Evolutionary conservation across 306 rosid genomes (phyloP).

Genomic region (Cicer arietinum): DNA sequence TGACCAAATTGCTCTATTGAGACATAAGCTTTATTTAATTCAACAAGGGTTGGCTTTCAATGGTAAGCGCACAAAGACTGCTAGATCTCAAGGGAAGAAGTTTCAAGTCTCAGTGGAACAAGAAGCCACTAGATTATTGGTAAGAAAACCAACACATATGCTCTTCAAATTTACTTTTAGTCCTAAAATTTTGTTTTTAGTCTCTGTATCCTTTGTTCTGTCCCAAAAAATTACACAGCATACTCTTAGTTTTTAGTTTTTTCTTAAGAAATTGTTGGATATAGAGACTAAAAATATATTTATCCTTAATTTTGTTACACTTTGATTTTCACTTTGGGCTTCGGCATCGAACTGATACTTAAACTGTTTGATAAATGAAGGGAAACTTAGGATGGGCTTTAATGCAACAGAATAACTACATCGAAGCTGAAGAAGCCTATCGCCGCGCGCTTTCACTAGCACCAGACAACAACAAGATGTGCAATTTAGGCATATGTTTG

Average conservation of each 20-base stretch:
- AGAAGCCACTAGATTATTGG: constrained; percentile 96
- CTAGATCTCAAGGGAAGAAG: constrained; percentile 98
- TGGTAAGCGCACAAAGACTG: constrained; percentile 95
- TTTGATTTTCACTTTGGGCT: neutral
- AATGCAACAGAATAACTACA: constrained; percentile 93
- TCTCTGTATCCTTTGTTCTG: too few relatives aligned
- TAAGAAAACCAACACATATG: constrained; percentile 39
- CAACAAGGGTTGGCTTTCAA: constrained; percentile 97
- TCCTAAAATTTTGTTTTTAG: too few relatives aligned
- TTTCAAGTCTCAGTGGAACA: constrained; percentile 98
- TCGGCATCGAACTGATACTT: neutral
- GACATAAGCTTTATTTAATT: constrained; percentile 81
- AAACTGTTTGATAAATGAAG: constrained; percentile 46
- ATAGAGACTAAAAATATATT: too few relatives aligned
- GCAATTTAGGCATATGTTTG: constrained; percentile 93
- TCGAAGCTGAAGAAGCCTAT: constrained; percentile 96
- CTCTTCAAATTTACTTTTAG: too few relatives aligned
- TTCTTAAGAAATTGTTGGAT: too few relatives aligned
- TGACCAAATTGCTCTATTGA: constrained; percentile 80
- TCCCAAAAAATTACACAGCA: too few relatives aligned
- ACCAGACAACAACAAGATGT: constrained; percentile 95
- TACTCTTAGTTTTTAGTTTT: too few relatives aligned
- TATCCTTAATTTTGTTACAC: neutral
- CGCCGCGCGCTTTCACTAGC: constrained; percentile 81
- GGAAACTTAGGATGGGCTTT: constrained; percentile 98